These are phyloP conservation scores for Lipomyces starkeyi DNA, from an alignment of 805 yeast genomes.

Conservation along the genomic window DNA sequence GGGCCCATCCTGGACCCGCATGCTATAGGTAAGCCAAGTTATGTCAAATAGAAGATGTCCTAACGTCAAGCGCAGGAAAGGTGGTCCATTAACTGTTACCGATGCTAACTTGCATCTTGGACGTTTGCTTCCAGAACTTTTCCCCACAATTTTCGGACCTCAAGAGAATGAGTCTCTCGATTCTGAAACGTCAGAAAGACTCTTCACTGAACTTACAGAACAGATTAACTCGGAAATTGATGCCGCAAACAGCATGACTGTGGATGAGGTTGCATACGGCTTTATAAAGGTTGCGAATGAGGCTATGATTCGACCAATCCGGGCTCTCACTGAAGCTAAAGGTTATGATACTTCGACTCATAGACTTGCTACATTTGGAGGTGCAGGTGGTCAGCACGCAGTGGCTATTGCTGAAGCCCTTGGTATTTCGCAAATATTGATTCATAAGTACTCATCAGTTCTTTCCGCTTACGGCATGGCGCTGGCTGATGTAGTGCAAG, in stretches of 20 bases:
- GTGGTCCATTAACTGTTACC: constrained; percentile 83
- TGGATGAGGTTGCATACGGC: constrained; percentile 78
- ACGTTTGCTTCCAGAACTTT: constrained; percentile 71
- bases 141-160: constrained; percentile 85
- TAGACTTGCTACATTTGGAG: constrained; percentile 83
- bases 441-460: constrained; percentile 82
- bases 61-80: constrained; percentile 55
- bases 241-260: constrained; percentile 50
- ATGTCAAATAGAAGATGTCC: not conserved
- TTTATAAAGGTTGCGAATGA: constrained; percentile 84
- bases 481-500: constrained; percentile 83
- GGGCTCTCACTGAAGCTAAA: constrained; percentile 82
- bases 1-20: constrained; percentile 90
- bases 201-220: constrained; percentile 61
- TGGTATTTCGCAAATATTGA: constrained; percentile 70
- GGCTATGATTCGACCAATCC: constrained; percentile 88
- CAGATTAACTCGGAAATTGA: constrained; percentile 61
- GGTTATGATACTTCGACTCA: constrained; percentile 73
- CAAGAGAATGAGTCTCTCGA: constrained; percentile 75
- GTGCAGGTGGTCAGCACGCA: constrained; percentile 94
- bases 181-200: constrained; percentile 54
- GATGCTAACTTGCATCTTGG: constrained; percentile 82
- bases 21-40: constrained; percentile 56
- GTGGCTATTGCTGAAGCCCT: constrained; percentile 73
- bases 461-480: constrained; percentile 89